Evolutionary conservation across 2,329 filamentous ascomycete species (phyloP), one percentile per base, ranked within the genome.

Genomic region (Curvularia verruculosa): DNA sequence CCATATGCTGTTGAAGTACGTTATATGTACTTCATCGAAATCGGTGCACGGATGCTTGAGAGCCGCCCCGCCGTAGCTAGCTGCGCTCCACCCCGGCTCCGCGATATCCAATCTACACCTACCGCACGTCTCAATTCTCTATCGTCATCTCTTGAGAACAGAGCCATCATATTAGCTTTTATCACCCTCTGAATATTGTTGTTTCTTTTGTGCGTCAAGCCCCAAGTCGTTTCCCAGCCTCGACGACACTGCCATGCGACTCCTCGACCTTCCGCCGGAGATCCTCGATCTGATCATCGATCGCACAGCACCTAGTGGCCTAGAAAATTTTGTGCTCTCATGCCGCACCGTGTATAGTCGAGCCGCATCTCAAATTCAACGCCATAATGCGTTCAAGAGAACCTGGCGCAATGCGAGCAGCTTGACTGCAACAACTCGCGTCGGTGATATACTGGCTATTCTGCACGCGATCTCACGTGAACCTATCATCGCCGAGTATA

Each of bases 221-320:
- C 18, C 18, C 13, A 26, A 24, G 12, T 24, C n/a, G 19, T 34
- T 26, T 8, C 0, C 19, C 23, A 28, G 29, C 28, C 13, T 13
- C 18, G 3, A 36, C 29, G 15, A 43, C 24, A n/a, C 23, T 49
- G 44, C 24, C 21, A 75, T 75, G 73, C 26, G 64, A 10, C 65
- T 75, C 12, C 67, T 75, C 31, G 66, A 72, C 41, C 64, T 75
- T 12, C 72, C 73, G 1, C 61, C 61, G 2, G 73, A 75, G 47
- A 61, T 75, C n/a, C 58, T 75, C 18, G 71, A 73, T 46, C 61
- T 63, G 8, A 70, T 75, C 34, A 67, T 75, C 36, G 62, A 69
- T 29, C 61, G 60, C 23, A 65, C 70, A 10, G 56, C 65, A 8
- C 72, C 73, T 5, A 23, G 39, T 37, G 70, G 71, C 8, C 52